Percentiles rank a stretch among this genome's conserved stretches.
phyloP scores from a whole-genome alignment of 164 flowering plant species.

The Kingdonia uniflora region DNA sequence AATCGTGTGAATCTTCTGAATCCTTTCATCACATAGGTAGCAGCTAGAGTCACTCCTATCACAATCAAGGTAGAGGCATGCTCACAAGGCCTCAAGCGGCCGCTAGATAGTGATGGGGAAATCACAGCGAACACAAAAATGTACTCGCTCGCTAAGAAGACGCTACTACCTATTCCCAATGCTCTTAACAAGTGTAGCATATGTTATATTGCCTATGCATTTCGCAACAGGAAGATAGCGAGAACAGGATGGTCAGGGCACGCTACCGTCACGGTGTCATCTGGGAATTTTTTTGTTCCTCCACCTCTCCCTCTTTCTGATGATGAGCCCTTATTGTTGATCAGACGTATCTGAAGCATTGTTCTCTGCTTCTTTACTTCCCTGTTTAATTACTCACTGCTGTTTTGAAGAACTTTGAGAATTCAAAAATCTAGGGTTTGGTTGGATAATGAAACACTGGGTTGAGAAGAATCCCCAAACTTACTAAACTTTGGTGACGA shows the following conservation, averaged over 20 bases:
- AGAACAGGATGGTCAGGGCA: conserved; percentile 91
- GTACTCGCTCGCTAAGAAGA: conserved; percentile 81
- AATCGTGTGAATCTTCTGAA: conserved; percentile 94
- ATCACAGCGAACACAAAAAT: conserved; percentile 94
- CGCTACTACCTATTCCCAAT: conserved; percentile 88
- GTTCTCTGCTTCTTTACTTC: no score
- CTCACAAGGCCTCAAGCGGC: conserved; percentile 98
- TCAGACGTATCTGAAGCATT: conserved; percentile 91
- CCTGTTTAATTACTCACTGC: no score
- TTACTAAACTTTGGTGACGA: no score
- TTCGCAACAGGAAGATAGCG: conserved; percentile 93
- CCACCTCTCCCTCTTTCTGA: conserved; percentile 17
- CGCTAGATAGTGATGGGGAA: conserved; percentile 90
- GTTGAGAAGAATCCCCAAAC: no score
- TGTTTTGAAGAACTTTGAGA: no score
- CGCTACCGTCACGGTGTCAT: conserved; percentile 78
- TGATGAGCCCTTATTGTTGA: conserved; percentile 28
- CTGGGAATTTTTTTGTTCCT: conserved; percentile 34
- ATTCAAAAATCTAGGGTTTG: no score
- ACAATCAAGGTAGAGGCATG: conserved; percentile 96
- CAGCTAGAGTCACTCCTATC: conserved; percentile 93
- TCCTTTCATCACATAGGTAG: conserved; percentile 91
- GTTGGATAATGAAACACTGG: no score
- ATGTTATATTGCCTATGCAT: conserved; percentile 51
- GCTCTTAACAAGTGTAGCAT: conserved; percentile 54